Evolutionary conservation across 108 stramenopile species (phyloP).

Genomic region (Cyclotella baltica): DNA sequence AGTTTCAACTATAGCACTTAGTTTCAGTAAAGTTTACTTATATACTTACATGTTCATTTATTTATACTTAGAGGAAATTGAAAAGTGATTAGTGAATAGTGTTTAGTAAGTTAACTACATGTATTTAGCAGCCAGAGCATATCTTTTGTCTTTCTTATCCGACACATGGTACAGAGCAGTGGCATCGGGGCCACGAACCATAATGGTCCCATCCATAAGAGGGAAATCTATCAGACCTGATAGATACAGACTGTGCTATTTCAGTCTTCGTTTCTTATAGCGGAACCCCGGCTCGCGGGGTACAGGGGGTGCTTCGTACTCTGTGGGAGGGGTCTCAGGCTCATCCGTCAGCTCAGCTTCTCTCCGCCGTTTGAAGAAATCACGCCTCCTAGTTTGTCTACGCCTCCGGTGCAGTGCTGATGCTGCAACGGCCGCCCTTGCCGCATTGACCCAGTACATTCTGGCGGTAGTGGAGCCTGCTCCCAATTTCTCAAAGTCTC

Average conservation of each 20-base stretch:
- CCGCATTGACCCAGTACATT: background rate
- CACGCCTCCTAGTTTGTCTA: background rate
- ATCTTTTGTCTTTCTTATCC: constrained; percentile 7
- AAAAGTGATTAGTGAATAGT: background rate
- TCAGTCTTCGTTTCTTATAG: background rate
- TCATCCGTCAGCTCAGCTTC: background rate
- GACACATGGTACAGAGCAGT: background rate
- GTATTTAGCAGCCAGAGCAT: background rate
- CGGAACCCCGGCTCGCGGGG: background rate
- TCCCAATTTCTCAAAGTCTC: background rate
- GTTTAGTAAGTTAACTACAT: background rate
- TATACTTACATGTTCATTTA: too few relatives aligned
- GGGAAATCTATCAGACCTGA: background rate
- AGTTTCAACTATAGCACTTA: too few relatives aligned
- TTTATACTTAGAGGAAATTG: too few relatives aligned
- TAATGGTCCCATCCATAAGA: background rate
- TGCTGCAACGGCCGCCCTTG: background rate
- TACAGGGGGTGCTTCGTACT: background rate
- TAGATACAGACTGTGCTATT: background rate
- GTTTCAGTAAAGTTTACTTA: too few relatives aligned
- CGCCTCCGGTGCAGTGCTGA: background rate
- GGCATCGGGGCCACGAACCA: background rate
- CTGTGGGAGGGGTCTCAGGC: background rate
- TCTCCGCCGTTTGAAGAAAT: background rate
- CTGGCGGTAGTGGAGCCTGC: background rate